Evolutionary conservation across 441 rosid species (phyloP).

Genomic region (Erysimum cheiri): DNA sequence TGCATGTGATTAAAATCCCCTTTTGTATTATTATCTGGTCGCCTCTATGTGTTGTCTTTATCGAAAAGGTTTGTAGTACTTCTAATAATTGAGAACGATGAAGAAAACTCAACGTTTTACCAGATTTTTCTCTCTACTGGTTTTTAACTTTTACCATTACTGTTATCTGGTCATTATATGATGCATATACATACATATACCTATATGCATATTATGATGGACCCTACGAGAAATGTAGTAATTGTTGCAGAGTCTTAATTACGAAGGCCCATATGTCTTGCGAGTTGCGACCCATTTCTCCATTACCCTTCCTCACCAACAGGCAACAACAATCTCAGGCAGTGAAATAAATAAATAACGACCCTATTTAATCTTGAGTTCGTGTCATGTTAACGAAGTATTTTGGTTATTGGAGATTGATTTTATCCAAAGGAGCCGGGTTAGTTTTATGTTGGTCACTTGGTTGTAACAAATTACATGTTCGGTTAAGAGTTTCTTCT

Average conservation of each 20-base stretch:
- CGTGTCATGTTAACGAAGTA: not conserved
- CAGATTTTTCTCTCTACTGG: not conserved
- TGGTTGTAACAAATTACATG: no score
- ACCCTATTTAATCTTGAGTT: not conserved
- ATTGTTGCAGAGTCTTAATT: constrained; percentile 40
- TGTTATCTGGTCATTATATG: not conserved
- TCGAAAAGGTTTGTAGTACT: constrained; percentile 31
- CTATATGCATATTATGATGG: constrained; percentile 5
- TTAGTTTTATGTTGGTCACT: not conserved
- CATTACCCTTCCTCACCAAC: constrained; percentile 29
- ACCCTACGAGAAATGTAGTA: constrained; percentile 28
- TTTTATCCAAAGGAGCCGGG: not conserved
- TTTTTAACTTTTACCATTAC: not conserved
- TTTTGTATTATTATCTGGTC: constrained; percentile 17
- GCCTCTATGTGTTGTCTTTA: constrained; percentile 22
- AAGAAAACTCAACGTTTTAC: not conserved
- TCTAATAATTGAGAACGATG: constrained; percentile 27
- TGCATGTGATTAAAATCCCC: constrained; percentile 25
- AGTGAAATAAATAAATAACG: constrained; percentile 6
- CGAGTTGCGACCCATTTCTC: constrained; percentile 32
- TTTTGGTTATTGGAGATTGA: not conserved
- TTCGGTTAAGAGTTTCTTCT: no score
- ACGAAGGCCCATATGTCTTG: constrained; percentile 33
- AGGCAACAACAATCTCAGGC: constrained; percentile 19
- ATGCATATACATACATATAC: not conserved